Conservation (phyloP, 2,329 filamentous ascomycete genomes). For the Aspergillus novofumigatus region DNA sequence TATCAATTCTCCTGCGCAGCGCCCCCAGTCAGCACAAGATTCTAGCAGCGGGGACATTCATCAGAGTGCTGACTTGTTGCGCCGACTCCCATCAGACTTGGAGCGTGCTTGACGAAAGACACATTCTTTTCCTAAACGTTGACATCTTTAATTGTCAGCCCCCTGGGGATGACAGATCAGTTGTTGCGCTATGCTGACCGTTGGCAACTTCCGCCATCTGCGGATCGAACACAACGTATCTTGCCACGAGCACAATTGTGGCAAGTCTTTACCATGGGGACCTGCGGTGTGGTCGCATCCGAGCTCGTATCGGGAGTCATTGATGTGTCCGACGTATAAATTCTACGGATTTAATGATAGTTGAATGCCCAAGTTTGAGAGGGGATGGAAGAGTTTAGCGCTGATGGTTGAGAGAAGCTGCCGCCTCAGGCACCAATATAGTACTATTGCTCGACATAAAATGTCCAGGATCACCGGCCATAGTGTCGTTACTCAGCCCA, state of each 20-base stretch:
- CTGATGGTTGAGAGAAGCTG: background rate
- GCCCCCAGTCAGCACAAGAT: background rate
- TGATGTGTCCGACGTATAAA: background rate
- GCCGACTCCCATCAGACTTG: constrained; percentile 32
- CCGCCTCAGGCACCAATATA: background rate
- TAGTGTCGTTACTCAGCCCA: background rate
- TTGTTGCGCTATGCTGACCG: constrained; percentile 7
- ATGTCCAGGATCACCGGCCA: too few species aligned
- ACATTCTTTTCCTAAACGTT: constrained; percentile 34
- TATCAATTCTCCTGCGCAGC: constrained; percentile 29
- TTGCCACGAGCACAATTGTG: constrained; percentile 20
- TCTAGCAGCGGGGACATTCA: background rate
- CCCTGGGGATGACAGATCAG: background rate
- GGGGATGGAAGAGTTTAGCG: background rate
- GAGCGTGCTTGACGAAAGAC: constrained; percentile 33
- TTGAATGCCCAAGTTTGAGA: background rate
- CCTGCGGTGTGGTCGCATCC: background rate
- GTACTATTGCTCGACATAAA: too few species aligned
- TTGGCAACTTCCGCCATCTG: constrained; percentile 9
- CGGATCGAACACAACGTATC: constrained; percentile 17
- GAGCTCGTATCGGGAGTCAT: background rate
- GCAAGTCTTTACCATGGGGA: constrained; percentile 8
- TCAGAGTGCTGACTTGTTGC: constrained; percentile 26
- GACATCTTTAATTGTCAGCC: constrained; percentile 23
- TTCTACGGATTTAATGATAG: background rate